These are phyloP conservation scores for Globisporangium camurandrum DNA, from an alignment of 352 stramenopile genomes.

Conservation along the genomic window DNA sequence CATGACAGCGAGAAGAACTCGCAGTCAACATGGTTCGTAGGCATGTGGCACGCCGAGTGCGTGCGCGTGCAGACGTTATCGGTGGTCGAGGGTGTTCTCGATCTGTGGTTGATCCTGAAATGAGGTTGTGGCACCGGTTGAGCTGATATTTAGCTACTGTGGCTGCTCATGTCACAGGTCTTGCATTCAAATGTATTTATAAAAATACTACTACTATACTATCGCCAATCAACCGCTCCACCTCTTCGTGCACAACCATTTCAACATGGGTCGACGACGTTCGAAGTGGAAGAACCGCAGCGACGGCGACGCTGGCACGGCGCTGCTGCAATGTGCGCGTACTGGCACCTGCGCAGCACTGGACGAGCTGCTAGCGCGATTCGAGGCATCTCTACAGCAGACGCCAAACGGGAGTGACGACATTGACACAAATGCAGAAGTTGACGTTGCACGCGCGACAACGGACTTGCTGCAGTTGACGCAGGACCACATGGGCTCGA, in stretches of 20 bases:
- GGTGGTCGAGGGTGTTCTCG: background rate
- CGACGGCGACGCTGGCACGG: constrained; percentile 20
- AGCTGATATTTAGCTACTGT: background rate
- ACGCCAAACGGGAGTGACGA: background rate
- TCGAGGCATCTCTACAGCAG: constrained; percentile 5
- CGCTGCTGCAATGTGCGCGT: constrained; percentile 48
- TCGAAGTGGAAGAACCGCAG: constrained; percentile 24
- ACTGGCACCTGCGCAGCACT: constrained; percentile 27
- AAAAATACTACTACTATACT: too few relatives aligned
- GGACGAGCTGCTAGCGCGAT: constrained; percentile 17
- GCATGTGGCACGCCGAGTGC: constrained; percentile 2
- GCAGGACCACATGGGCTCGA: constrained; percentile 60
- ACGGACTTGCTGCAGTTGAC: constrained; percentile 48
- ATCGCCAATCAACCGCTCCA: too few relatives aligned
- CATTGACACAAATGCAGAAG: background rate
- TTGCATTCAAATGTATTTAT: background rate
- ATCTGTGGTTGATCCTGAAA: background rate
- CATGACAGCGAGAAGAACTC: constrained; percentile 62
- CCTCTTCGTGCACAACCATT: too few relatives aligned
- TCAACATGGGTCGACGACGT: constrained; percentile 45
- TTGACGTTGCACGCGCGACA: constrained; percentile 11
- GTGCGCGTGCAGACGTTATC: background rate
- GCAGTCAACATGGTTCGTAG: constrained; percentile 20
- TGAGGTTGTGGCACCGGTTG: background rate
- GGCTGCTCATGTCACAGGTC: background rate